A percentile compares a stretch with the other conserved stretches of the same genome.
Evolutionary conservation across 257 asterid genomes (phyloP).

Genomic region (Solanum ossicruentum): DNA sequence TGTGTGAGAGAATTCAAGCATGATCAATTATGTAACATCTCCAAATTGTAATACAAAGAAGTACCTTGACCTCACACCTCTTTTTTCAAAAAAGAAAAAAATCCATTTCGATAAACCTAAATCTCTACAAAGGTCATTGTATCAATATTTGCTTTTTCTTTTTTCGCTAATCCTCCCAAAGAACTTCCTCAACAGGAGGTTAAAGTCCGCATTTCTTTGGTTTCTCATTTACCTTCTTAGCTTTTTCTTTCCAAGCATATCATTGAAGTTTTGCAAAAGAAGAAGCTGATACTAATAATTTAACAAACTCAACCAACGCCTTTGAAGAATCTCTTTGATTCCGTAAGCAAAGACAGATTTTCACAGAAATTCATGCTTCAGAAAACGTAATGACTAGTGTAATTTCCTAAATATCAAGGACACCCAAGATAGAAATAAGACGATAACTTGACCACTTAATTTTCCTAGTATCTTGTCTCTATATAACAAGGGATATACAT

Average conservation of each 20-base stretch:
- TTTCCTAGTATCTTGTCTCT: background rate
- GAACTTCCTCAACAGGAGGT: background rate
- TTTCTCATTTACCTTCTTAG: background rate
- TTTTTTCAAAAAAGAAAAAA: background rate
- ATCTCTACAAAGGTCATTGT: background rate
- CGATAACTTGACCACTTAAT: background rate
- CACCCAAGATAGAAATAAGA: background rate
- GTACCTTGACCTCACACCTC: background rate
- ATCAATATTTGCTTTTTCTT: background rate
- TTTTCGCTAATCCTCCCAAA: background rate
- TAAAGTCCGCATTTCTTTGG: background rate
- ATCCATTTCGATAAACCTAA: background rate
- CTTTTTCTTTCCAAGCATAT: background rate
- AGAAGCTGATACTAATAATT: background rate
- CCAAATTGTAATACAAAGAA: background rate
- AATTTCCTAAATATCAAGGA: background rate
- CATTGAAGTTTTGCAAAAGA: background rate
- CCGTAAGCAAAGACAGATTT: background rate
- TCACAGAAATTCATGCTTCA: background rate
- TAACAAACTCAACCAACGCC: background rate
- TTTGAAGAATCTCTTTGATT: background rate
- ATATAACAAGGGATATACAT: background rate
- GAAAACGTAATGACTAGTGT: background rate
- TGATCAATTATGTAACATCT: background rate
- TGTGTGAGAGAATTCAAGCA: background rate